A percentile compares a stretch with the other conserved stretches of the same genome.
These are phyloP conservation scores for Talaromyces sp. DNA, from an alignment of 2,329 filamentous ascomycete genomes.

Conservation along the genomic window DNA sequence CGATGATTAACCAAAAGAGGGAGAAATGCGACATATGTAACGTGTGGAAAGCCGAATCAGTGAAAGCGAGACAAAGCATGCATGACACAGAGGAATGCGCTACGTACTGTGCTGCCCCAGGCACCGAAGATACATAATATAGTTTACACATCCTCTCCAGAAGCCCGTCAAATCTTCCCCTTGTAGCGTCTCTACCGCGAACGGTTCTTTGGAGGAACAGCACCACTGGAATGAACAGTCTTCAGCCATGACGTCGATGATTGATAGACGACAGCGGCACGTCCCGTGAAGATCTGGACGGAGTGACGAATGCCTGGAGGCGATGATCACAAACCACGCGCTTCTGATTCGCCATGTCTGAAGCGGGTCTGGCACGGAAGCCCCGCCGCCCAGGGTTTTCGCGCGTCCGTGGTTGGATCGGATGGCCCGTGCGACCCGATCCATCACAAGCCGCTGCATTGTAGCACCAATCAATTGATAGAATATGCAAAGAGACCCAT, in stretches of 20 bases:
- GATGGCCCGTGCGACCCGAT: neutral
- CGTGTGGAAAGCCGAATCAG: too few species aligned
- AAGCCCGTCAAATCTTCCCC: too few species aligned
- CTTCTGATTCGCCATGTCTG: neutral
- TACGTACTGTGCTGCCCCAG: too few species aligned
- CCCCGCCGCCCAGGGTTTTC: neutral
- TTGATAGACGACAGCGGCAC: neutral
- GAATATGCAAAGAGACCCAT: neutral
- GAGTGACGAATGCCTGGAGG: neutral
- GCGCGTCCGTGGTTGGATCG: neutral
- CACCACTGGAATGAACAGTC: neutral
- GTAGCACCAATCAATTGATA: neutral
- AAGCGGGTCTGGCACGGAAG: neutral
- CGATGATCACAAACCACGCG: neutral
- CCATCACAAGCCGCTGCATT: neutral
- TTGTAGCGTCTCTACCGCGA: too few species aligned
- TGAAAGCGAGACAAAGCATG: too few species aligned
- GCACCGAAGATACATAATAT: too few species aligned
- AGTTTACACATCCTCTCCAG: too few species aligned
- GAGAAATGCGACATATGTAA: too few species aligned
- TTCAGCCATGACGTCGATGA: neutral
- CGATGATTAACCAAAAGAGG: too few species aligned
- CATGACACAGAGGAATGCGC: too few species aligned
- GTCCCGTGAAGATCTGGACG: neutral
- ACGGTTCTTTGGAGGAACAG: too few species aligned